Conservation (phyloP, 192 early-diverging fungal species). For the Coemansia sp. region DNA sequence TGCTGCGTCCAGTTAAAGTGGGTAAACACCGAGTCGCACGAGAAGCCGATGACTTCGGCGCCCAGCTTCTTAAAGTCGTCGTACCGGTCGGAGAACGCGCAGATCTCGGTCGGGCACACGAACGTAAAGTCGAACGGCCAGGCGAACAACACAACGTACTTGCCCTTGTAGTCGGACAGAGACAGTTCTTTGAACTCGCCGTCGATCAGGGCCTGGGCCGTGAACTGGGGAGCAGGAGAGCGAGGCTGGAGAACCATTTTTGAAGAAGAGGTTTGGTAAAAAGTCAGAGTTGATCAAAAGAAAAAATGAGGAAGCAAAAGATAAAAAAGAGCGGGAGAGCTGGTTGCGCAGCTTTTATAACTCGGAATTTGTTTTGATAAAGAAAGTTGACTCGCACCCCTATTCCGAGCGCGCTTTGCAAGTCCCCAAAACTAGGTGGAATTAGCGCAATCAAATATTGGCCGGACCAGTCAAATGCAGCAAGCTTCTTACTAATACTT, state of each 20-base stretch:
- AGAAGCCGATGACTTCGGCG: constrained; percentile 73
- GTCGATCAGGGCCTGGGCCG: constrained; percentile 64
- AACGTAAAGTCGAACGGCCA: constrained; percentile 93
- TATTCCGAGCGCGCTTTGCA: not conserved
- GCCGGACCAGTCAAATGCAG: not conserved
- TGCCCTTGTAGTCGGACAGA: constrained; percentile 68
- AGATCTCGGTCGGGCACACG: constrained; percentile 93
- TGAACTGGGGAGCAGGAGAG: constrained; percentile 64
- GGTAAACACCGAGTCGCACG: constrained; percentile 76
- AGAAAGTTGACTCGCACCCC: not conserved
- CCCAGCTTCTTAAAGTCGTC: constrained; percentile 79
- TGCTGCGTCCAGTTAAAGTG: constrained; percentile 89
- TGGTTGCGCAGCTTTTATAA: not conserved
- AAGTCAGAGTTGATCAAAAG: not conserved
- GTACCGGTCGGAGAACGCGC: constrained; percentile 83
- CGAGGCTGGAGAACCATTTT: constrained; percentile 56
- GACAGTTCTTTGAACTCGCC: constrained; percentile 67
- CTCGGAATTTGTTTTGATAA: not conserved
- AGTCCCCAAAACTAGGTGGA: not conserved
- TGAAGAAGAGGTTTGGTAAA: constrained; percentile 1
- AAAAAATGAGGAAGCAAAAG: constrained; percentile 2
- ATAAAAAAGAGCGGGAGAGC: not conserved
- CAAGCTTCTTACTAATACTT: not conserved
- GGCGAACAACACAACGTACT: constrained; percentile 79
- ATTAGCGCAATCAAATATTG: not conserved